These are phyloP conservation scores for Albophoma yamanashiensis DNA, from an alignment of 2,329 filamentous ascomycete species.

Conservation along the genomic window DNA sequence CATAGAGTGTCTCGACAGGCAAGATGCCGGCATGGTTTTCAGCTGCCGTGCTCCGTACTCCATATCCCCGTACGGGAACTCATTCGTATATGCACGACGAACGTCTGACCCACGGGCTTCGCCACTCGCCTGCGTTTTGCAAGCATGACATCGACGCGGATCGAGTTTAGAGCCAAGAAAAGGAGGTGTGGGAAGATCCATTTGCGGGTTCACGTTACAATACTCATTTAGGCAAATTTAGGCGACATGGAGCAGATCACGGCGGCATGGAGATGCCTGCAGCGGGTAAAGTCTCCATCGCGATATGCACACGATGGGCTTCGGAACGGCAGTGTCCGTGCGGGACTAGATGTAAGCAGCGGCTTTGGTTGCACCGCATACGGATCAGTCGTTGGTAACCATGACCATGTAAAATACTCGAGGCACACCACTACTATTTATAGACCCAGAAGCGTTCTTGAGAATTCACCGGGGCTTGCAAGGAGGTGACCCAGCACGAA, in stretches of 20 bases:
- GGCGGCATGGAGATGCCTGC: neutral
- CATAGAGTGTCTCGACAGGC: neutral
- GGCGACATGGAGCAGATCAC: neutral
- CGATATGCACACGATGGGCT: neutral
- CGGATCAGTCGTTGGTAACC: neutral
- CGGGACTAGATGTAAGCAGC: neutral
- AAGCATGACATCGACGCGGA: neutral
- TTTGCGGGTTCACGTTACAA: neutral
- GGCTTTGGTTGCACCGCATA: neutral
- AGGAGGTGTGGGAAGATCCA: neutral
- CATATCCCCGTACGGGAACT: neutral
- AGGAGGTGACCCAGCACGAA: too few relatives aligned
- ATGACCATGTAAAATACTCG: neutral
- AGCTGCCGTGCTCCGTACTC: neutral
- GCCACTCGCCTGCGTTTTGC: neutral
- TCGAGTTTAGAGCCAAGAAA: neutral
- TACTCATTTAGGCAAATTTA: neutral
- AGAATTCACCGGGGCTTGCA: too few relatives aligned
- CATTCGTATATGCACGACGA: neutral
- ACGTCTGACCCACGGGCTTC: neutral
- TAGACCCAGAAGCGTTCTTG: neutral
- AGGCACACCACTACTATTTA: neutral
- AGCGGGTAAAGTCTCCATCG: neutral
- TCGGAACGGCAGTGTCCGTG: neutral
- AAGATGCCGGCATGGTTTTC: neutral